These are phyloP conservation scores for Pseudogymnoascus sp. DNA, from an alignment of 2,329 filamentous ascomycete genomes.

Conservation along the genomic window DNA sequence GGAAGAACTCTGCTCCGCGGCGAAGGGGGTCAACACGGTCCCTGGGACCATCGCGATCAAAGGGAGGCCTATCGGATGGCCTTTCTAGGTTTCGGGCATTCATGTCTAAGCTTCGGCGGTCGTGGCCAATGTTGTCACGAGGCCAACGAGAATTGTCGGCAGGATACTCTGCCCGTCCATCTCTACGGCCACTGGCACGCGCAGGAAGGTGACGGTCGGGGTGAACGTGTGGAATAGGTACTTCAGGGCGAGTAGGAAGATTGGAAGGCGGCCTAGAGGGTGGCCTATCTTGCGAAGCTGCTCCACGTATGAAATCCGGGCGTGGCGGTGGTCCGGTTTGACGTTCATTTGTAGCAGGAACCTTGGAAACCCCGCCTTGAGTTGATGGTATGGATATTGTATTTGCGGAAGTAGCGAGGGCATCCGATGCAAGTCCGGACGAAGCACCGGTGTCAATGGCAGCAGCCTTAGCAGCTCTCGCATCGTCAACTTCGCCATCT, in stretches of 20 bases:
- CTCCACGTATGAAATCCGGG: not conserved
- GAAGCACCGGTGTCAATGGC: not conserved
- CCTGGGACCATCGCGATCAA: slow-evolving; percentile 22
- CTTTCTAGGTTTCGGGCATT: slow-evolving; percentile 23
- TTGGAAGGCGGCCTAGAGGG: slow-evolving; percentile 12
- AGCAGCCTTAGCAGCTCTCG: slow-evolving; percentile 30
- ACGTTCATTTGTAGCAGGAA: not conserved
- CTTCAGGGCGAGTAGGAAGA: slow-evolving; percentile 28
- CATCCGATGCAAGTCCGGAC: not conserved
- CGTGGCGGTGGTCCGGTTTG: not conserved
- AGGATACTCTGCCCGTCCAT: slow-evolving; percentile 15
- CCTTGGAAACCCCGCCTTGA: not conserved
- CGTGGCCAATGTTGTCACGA: slow-evolving; percentile 23
- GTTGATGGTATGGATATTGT: not conserved
- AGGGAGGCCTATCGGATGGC: slow-evolving; percentile 18
- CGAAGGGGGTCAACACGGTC: slow-evolving; percentile 6
- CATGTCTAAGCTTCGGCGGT: slow-evolving; percentile 24
- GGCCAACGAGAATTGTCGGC: slow-evolving; percentile 10
- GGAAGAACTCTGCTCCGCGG: not conserved
- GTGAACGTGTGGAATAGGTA: slow-evolving; percentile 17
- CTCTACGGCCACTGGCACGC: slow-evolving; percentile 25
- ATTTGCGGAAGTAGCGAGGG: slow-evolving; percentile 10
- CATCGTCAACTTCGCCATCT: slow-evolving; percentile 66
- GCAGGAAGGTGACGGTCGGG: slow-evolving; percentile 26
- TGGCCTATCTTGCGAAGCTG: not conserved